Conservation (phyloP, 2,329 filamentous ascomycete species). For the Triangularia setosa region DNA sequence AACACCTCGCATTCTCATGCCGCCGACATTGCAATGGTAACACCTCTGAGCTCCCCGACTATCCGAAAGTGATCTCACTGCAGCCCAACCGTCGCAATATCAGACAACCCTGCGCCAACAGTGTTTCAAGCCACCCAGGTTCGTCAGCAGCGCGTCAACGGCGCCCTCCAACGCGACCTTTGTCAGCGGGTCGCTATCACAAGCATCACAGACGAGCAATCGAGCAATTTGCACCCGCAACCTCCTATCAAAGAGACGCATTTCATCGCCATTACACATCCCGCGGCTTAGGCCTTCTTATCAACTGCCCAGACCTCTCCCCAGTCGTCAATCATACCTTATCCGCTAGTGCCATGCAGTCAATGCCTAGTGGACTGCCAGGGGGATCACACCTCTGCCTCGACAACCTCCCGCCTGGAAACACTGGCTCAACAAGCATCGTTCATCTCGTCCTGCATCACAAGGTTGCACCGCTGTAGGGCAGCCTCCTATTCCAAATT, state of each 20-base stretch:
- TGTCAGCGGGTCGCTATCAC: background rate
- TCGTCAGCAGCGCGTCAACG: background rate
- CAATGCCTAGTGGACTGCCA: background rate
- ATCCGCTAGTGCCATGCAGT: conserved; percentile 6
- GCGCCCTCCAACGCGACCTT: background rate
- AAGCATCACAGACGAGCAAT: background rate
- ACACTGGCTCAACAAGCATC: too few relatives aligned
- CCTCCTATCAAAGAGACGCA: background rate
- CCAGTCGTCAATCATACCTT: conserved; percentile 8
- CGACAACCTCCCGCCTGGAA: background rate
- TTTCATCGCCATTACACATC: conserved; percentile 10
- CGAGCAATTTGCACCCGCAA: conserved; percentile 1
- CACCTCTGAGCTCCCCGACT: background rate
- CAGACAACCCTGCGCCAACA: background rate
- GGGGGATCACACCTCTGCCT: background rate
- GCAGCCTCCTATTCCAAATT: conserved; percentile 1
- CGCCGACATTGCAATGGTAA: background rate
- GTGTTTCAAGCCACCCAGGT: background rate
- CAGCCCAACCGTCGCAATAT: background rate
- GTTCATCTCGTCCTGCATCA: background rate
- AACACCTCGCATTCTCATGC: background rate
- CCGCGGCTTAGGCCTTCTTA: conserved; percentile 4
- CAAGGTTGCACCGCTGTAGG: background rate
- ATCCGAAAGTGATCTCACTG: background rate
- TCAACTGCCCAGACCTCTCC: conserved; percentile 6